Conservation (phyloP, 1,284 basidiomycete genomes). For the Ustilago sp. region DNA sequence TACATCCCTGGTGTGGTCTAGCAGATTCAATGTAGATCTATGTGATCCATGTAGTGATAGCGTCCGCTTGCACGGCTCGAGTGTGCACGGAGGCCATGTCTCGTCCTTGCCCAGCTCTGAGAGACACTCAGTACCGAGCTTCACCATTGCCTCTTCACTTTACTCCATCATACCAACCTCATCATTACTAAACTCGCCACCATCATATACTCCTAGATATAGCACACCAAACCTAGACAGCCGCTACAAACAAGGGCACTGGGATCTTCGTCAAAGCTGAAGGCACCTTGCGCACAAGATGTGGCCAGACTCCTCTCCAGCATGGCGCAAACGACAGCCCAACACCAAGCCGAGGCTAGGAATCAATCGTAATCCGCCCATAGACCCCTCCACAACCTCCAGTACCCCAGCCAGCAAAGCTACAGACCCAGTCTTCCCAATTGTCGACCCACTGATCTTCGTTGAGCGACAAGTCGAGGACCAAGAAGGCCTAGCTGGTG, state of each 20-base stretch:
- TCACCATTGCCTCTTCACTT: neutral
- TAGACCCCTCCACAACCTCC: neutral
- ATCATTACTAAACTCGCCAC: neutral
- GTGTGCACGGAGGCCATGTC: neutral
- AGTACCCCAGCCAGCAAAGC: neutral
- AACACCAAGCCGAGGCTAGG: slow-evolving; percentile 26
- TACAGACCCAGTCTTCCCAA: neutral
- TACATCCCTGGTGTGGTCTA: slow-evolving; percentile 3
- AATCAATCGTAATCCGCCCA: slow-evolving; percentile 18
- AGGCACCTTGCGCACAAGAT: neutral
- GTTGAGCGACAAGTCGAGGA: slow-evolving; percentile 18
- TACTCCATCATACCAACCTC: neutral
- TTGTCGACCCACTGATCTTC: slow-evolving; percentile 6
- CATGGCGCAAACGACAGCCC: slow-evolving; percentile 33
- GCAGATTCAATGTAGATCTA: neutral
- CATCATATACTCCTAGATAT: neutral
- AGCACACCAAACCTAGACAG: neutral
- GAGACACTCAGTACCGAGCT: neutral
- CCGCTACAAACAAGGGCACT: neutral
- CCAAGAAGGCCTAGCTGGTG: neutral
- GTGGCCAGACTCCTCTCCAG: slow-evolving; percentile 32
- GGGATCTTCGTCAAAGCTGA: neutral
- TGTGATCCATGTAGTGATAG: no score
- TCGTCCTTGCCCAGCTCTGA: neutral
- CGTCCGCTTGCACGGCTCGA: no score